Evolutionary conservation across 208 protist genomes (phyloP), one percentile per base, ranked within the genome.

Genomic region (Trypanosoma boissoni): DNA sequence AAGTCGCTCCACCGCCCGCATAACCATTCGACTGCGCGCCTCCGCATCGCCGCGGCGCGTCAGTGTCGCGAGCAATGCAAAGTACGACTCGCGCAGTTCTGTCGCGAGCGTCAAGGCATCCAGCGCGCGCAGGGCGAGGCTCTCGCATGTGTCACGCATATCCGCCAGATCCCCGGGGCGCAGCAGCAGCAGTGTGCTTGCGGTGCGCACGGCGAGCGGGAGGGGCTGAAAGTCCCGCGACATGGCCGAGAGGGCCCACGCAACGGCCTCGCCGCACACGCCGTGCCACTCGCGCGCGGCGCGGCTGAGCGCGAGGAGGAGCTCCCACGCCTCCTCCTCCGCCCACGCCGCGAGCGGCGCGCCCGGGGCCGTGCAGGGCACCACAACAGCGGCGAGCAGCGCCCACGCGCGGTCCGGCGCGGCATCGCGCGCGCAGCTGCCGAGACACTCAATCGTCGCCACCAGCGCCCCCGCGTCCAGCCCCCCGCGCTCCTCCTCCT

Each of bases 321-420:
- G 53, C 53, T 91, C 88, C 88, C 88, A 94, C 9, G 77, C 84
- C 50, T 77, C 34, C 49, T 94, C 88, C 70, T 92, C 83, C 20
- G 60, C 84, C 76, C 80, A 92, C 23, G 76, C 62, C 6, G 79
- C 71, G n/a, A 85, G 52, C 0, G 64, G 21, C 9, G 56, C 31
- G 0, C 43, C 72, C 16, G 78, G 66, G 24, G 41, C 18, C 0
- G 74, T 94, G 74, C 84, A 94, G 16, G 68, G 68, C 43, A 81
- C 23, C 2, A 92, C 66, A 28, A 91, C 51, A 24, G 64, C 14
- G 23, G 50, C 44, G 43, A 85, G 77, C 16, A 91, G 58, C 0
- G 63, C 48, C 82, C 88, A 94, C 9, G 82, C 39, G 26, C 53
- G 65, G n/a, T 65, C 37, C 23, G 56, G 28, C 24, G 52, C 26